phyloP scores from a whole-genome alignment of 1,284 basidiomycete genomes.

The Ceratobasidium sp. region DNA sequence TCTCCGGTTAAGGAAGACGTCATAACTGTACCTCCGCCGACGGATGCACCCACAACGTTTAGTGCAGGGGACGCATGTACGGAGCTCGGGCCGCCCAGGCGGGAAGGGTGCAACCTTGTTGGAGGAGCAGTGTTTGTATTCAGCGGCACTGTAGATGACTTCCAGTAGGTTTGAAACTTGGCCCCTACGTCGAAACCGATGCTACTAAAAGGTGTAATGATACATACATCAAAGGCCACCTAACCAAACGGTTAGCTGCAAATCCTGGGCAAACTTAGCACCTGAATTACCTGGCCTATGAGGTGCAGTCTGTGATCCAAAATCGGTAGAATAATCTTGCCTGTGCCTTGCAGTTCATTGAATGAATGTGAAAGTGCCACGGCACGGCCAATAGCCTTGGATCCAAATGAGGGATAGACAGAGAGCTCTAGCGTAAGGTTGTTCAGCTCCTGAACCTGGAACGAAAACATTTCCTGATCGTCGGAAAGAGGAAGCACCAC shows the following conservation, averaged over 20 bases:
- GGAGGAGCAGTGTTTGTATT: constrained; percentile 56
- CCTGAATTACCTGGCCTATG: constrained; percentile 81
- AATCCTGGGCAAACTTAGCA: constrained; percentile 17
- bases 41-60: constrained; percentile 42
- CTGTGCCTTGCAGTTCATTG: constrained; percentile 51
- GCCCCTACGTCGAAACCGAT: constrained; percentile 97
- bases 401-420: constrained; percentile 98
- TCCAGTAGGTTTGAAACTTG: constrained; percentile 96
- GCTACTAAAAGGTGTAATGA: constrained; percentile 91
- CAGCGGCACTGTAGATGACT: constrained; percentile 77
- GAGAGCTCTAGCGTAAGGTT: constrained; percentile 91
- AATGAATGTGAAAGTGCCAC: constrained; percentile 86
- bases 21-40: constrained; percentile 63
- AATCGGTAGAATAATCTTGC: constrained; percentile 78
- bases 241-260: constrained; percentile 50
- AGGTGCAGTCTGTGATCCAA: constrained; percentile 93
- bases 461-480: constrained; percentile 84
- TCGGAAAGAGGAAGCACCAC: constrained; percentile 87
- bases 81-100: constrained; percentile 33
- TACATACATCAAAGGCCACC: constrained; percentile 90
- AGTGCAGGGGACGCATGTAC: constrained; percentile 34
- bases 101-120: constrained; percentile 34
- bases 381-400: constrained; percentile 94
- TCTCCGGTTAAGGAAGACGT: constrained; percentile 89
- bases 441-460: constrained; percentile 84